These are phyloP conservation scores for Blepharisma undulans DNA, from an alignment of 169 alveolate species.

Conservation along the genomic window DNA sequence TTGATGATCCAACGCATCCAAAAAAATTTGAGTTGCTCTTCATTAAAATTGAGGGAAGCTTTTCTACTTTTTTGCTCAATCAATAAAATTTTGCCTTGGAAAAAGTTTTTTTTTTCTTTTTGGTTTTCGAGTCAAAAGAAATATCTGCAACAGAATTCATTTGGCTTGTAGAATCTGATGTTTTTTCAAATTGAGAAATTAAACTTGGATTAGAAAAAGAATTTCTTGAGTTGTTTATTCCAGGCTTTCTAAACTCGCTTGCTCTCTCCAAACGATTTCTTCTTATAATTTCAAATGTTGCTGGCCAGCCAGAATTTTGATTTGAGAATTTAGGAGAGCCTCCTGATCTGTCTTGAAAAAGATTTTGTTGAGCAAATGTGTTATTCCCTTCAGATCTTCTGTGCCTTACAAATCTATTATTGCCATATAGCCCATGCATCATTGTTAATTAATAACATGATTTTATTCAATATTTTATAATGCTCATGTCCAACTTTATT, in stretches of 20 bases:
- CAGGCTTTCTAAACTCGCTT: background rate
- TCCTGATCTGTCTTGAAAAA: background rate
- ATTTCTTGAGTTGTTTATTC: background rate
- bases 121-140: background rate
- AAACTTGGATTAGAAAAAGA: background rate
- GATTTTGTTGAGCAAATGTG: background rate
- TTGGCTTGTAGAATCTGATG: background rate
- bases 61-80: background rate
- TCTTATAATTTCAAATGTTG: background rate
- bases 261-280: background rate
- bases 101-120: background rate
- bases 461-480: too few species aligned
- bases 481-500: background rate
- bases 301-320: background rate
- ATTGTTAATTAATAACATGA: background rate
- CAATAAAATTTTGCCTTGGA: background rate
- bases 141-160: background rate
- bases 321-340: background rate
- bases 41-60: background rate
- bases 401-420: background rate
- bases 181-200: background rate
- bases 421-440: background rate
- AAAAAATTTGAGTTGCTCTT: background rate
- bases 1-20: background rate
- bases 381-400: background rate